Base-by-base conservation (phyloP, 345 rosid genomes). In the Dipteronia sinensis region DNA sequence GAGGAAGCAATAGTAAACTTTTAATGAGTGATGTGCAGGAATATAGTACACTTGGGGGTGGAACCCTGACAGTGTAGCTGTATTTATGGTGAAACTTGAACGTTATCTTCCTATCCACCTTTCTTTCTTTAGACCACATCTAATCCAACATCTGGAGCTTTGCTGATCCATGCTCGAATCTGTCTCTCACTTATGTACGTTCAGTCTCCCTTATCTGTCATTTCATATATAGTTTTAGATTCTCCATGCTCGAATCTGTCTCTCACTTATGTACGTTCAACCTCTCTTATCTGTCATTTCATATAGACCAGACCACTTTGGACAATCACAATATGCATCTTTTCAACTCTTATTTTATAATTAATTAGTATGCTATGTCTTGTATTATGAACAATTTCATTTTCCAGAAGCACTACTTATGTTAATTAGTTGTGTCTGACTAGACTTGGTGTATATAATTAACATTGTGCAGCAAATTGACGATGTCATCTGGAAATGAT, bases 21-120 rank as follows among this genome's bases (percentile, higher is more conserved):
- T 34, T 13, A 49, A 49, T 49, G 55, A 49, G n/a, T 49, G 55
- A 49, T 49, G 55, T 12, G 17, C 38, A 68, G 29, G 46, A 63
- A 47, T 19, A 17, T 44, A n/a, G 13, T 23, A 17, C 65, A 47
- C 27, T 71, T 76, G 76, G 68, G 65, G 20, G 31, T n/a, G 56
- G 13, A n/a, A 46, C 29, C 3, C 46, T 42, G 46, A 6, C 5
- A 8, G 2, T 71, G 71, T 20, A 72, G 66, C 15, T 10, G 13
- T 64, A 40, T 51, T 59, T 75, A 71, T 64, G 38, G 67, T 63
- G 46, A 74, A 70, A 74, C 55, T 42, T 13, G 74, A 71, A 78
- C 84, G 76, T 69, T 75, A 75, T 80, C 83, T 65, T 72, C 78
- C 56, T 76, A 61, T 65, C 71, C 15, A 66, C 63, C 77, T 78